Evolutionary conservation across 768 basidiomycete species (phyloP), one percentile per base, ranked within the genome.

Genomic region (Lactarius tabidus): DNA sequence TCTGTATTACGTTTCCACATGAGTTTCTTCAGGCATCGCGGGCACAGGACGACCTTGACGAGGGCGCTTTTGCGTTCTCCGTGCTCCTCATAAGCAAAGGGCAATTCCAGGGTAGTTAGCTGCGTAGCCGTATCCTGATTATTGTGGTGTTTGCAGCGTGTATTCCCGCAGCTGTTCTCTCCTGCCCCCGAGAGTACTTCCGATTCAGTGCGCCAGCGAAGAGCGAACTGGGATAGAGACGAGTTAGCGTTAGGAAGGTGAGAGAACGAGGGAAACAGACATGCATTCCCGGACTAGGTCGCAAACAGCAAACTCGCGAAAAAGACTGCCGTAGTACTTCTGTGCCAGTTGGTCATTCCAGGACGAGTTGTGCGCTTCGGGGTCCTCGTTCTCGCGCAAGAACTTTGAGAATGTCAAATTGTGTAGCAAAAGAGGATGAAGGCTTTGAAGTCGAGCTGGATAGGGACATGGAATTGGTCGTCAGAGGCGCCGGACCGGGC

Each of bases 161-260:
- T 85, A 68, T 95, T 95, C 1, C 85, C 95, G 71, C 96, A 98
- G 0, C 92, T 91, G 4, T 84, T 83, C 74, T 97, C 92, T 3
- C 95, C 96, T 3, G 86, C 84, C 28, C 91, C 91, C 0, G 85
- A 83, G 2, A 98, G 78, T 17, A 98, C 95, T 76, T 98, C 96
- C 2, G 82, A 78, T 72, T 97, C 95, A 0, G 95, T 95, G 38
- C 96, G 82, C 96, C 96, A 98, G 17, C 96, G 88, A 6, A 98
- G 82, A 0, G 94, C 86, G 73, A 98, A 89, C 88, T 95, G 66
- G 28, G 66, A n/a, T n/a, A n/a, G n/a, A 53, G 17, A 20, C 3
- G 23, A 31, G 36, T 62, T 26, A 36, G 45, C 53, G 8, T 15
- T 8, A 17, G 28, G 4, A 55, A 43, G 28, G 6, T 41, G 26